These are phyloP conservation scores for Cyclaneusma minus DNA, from an alignment of 2,329 filamentous ascomycete genomes.

Conservation along the genomic window DNA sequence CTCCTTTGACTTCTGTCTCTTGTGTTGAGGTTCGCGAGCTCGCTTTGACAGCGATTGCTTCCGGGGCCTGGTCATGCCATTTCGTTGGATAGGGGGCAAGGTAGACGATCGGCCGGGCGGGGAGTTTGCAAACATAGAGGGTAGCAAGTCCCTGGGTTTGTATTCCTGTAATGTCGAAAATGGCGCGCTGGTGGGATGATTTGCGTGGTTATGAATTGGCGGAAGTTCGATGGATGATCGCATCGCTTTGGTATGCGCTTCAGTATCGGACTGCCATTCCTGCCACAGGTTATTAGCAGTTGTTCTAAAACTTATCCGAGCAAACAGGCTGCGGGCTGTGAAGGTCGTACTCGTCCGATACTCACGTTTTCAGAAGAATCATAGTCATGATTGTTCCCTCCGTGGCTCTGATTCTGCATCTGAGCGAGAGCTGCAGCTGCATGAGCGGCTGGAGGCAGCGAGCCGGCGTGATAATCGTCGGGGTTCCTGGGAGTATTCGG, in stretches of 20 bases:
- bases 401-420: slow-evolving; percentile 66
- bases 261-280: slow-evolving; percentile 60
- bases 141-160: slow-evolving; percentile 59
- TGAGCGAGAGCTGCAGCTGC: slow-evolving; percentile 80
- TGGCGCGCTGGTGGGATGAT: slow-evolving; percentile 56
- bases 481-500: slow-evolving; percentile 53
- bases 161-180: slow-evolving; percentile 45
- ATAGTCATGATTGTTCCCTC: no score
- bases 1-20: slow-evolving; percentile 57
- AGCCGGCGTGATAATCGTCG: slow-evolving; percentile 49
- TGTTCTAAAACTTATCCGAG: slow-evolving; percentile 6
- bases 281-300: slow-evolving; percentile 18
- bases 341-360: slow-evolving; percentile 13
- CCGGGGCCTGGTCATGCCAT: slow-evolving; percentile 56
- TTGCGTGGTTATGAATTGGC: slow-evolving; percentile 45
- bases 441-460: slow-evolving; percentile 51
- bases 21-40: slow-evolving; percentile 60
- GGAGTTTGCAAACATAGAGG: slow-evolving; percentile 68
- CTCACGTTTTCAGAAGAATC: slow-evolving; percentile 59
- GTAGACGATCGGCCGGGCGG: slow-evolving; percentile 80
- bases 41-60: slow-evolving; percentile 80
- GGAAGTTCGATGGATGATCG: slow-evolving; percentile 55
- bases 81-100: slow-evolving; percentile 66
- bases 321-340: slow-evolving; percentile 13
- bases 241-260: slow-evolving; percentile 46